Evolutionary conservation across 2,329 filamentous ascomycete species (phyloP).

Genomic region (Colletotrichum simmondsii): DNA sequence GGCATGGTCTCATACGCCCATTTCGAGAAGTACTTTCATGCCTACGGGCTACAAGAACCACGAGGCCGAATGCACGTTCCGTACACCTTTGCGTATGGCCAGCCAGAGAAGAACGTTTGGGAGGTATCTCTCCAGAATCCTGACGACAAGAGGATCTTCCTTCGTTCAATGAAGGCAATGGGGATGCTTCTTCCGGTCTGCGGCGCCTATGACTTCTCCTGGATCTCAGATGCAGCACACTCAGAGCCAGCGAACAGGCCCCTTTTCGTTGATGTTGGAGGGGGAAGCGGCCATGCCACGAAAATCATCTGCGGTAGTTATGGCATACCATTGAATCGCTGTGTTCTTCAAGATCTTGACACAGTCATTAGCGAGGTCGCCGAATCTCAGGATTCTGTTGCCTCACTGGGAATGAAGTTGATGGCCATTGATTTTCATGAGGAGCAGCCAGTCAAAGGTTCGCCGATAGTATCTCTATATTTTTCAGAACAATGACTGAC

Average conservation of each 20-base stretch:
- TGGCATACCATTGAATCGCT: not conserved
- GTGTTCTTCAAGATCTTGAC: conserved; percentile 36
- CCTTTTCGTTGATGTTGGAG: conserved; percentile 49
- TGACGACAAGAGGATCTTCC: conserved; percentile 38
- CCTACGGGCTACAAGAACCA: conserved; percentile 45
- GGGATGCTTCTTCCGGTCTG: not conserved
- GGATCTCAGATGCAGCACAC: conserved; percentile 37
- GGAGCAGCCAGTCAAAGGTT: conserved; percentile 36
- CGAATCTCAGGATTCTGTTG: not conserved
- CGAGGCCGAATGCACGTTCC: conserved; percentile 39
- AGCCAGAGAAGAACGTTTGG: conserved; percentile 44
- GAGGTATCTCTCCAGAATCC: conserved; percentile 40
- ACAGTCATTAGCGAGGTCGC: conserved; percentile 26
- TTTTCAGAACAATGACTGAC: not conserved
- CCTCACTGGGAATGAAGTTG: not conserved
- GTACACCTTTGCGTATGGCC: conserved; percentile 42
- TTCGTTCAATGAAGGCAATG: conserved; percentile 37
- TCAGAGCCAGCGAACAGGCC: not conserved
- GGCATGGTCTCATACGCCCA: conserved; percentile 1
- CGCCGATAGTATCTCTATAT: not conserved
- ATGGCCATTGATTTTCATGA: conserved; percentile 35
- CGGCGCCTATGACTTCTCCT: conserved; percentile 43
- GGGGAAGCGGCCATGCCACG: conserved; percentile 41
- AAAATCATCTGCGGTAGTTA: conserved; percentile 16
- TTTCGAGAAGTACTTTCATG: conserved; percentile 40